phyloP scores from a whole-genome alignment of 2,329 filamentous ascomycete genomes.

The Cylindrodendrum hubeiense region DNA sequence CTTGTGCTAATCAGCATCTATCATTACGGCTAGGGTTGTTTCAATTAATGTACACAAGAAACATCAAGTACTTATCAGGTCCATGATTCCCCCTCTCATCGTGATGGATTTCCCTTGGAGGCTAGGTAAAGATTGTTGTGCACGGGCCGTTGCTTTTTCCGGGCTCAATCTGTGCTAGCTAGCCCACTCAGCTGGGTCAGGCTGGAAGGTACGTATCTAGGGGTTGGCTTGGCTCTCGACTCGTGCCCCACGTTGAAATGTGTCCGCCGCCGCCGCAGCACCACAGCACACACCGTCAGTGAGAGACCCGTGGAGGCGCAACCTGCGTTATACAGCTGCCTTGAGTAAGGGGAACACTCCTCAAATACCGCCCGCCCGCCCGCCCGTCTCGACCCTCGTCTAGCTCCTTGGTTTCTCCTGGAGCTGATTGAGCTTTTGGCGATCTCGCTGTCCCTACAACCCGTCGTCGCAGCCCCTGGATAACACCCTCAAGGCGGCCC shows the following conservation, averaged over 20 bases:
- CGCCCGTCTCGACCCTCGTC: conserved; percentile 8
- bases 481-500: conserved; percentile 46
- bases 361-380: conserved; percentile 16
- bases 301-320: conserved; percentile 40
- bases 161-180: not conserved
- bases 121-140: not conserved
- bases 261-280: conserved; percentile 40
- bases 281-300: conserved; percentile 42
- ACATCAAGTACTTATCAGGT: not conserved
- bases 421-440: conserved; percentile 40
- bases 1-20: conserved; percentile 6
- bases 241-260: conserved; percentile 46
- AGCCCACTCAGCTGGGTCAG: conserved; percentile 2
- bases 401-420: conserved; percentile 27
- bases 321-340: conserved; percentile 43
- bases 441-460: conserved; percentile 16
- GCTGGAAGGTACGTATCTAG: conserved; percentile 31
- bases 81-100: not conserved
- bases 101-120: conserved; percentile 1
- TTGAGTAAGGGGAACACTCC: conserved; percentile 34
- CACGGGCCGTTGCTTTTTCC: conserved; percentile 32
- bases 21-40: conserved; percentile 2
- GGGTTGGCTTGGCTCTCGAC: conserved; percentile 26
- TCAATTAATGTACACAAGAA: not conserved
- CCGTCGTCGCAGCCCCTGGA: conserved; percentile 39